Evolutionary conservation across 2,329 filamentous ascomycete genomes (phyloP).

Genomic region (Colletotrichum sp.): DNA sequence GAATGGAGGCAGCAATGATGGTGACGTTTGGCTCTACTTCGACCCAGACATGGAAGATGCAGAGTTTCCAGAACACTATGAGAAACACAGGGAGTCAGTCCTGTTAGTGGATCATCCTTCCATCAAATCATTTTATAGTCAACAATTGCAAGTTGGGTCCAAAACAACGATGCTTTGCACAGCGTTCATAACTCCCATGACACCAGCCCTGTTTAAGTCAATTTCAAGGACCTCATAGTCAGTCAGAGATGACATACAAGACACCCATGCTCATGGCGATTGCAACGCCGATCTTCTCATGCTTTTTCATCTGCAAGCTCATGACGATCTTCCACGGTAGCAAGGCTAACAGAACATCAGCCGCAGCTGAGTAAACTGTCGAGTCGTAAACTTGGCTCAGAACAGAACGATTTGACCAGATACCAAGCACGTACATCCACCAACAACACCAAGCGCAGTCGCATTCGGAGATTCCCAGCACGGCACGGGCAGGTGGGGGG

Average conservation of each 20-base stretch:
- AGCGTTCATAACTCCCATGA: conserved; percentile 26
- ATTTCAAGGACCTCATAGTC: background rate
- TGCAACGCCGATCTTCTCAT: conserved; percentile 31
- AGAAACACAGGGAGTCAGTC: background rate
- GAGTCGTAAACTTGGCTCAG: background rate
- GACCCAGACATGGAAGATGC: conserved; percentile 19
- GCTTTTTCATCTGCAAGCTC: conserved; percentile 30
- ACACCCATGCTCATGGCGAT: conserved; percentile 24
- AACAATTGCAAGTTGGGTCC: background rate
- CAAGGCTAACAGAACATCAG: conserved; percentile 4
- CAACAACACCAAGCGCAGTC: background rate
- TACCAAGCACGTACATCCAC: background rate
- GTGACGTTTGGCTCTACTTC: conserved; percentile 34
- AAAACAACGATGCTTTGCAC: conserved; percentile 17
- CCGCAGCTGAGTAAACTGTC: background rate
- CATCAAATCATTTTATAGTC: too few relatives aligned
- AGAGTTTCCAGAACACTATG: background rate
- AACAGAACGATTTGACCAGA: background rate
- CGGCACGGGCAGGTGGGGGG: too few relatives aligned
- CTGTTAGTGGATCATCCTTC: too few relatives aligned
- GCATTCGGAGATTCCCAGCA: background rate
- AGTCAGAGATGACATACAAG: background rate
- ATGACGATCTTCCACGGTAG: conserved; percentile 22
- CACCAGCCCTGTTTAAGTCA: background rate
- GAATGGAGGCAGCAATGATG: conserved; percentile 35